Conservation (phyloP, 1,284 basidiomycete genomes). For the Cryptococcus jaspeensis region DNA sequence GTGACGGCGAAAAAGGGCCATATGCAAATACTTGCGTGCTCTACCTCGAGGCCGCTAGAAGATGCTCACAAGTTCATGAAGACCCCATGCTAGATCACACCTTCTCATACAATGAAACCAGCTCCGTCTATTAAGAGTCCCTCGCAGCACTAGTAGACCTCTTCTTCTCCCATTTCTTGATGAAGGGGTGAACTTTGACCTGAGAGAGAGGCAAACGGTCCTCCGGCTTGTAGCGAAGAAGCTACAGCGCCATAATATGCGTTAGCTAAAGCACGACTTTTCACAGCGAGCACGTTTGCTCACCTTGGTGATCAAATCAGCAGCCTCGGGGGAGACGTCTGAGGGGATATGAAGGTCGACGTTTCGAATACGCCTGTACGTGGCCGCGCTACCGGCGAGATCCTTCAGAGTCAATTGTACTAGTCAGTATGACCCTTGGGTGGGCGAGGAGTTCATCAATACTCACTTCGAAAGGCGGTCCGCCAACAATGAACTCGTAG, state of each 20-base stretch:
- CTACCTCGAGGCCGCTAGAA: too few species aligned
- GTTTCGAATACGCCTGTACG: slow-evolving; percentile 68
- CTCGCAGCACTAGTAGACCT: slow-evolving; percentile 15
- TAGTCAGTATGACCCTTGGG: neutral
- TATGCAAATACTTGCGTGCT: too few species aligned
- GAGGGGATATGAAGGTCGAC: slow-evolving; percentile 75
- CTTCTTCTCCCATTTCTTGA: slow-evolving; percentile 66
- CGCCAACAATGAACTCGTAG: slow-evolving; percentile 91
- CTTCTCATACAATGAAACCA: too few species aligned
- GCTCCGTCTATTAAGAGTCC: too few species aligned
- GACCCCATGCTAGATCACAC: too few species aligned
- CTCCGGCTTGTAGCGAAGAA: slow-evolving; percentile 81
- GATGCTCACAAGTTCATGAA: too few species aligned
- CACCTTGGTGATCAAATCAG: slow-evolving; percentile 65
- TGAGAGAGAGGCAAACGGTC: slow-evolving; percentile 76
- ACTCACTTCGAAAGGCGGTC: slow-evolving; percentile 80
- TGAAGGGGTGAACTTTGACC: slow-evolving; percentile 89
- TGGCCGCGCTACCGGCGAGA: slow-evolving; percentile 57
- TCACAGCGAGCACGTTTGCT: slow-evolving; percentile 17
- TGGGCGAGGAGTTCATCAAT: neutral
- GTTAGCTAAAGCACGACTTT: neutral
- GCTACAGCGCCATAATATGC: slow-evolving; percentile 56
- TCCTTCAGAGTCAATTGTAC: slow-evolving; percentile 5
- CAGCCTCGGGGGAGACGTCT: slow-evolving; percentile 64
- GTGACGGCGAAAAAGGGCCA: too few species aligned